Evolutionary conservation across 2,329 filamentous ascomycete species (phyloP).

Genomic region (Talaromyces piceae): DNA sequence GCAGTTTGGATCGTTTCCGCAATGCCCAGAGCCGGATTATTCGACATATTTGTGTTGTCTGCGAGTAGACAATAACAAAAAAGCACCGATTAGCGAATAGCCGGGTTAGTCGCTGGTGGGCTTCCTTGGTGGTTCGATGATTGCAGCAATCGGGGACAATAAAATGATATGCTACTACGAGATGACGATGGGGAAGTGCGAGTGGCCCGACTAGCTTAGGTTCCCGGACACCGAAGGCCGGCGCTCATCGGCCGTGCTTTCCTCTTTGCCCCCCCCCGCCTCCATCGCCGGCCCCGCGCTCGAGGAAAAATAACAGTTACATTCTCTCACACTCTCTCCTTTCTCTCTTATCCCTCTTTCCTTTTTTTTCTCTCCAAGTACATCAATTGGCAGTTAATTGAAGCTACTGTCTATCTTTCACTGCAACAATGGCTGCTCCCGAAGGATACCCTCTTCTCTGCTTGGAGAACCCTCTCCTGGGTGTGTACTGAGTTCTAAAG

Average conservation of each 20-base stretch:
- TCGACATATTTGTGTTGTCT: background rate
- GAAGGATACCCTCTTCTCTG: slow-evolving; percentile 86
- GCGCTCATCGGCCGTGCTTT: background rate
- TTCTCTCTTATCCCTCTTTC: background rate
- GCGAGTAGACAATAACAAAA: background rate
- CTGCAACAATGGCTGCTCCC: slow-evolving; percentile 55
- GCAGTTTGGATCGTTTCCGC: slow-evolving; percentile 75
- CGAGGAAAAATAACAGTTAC: slow-evolving; percentile 1
- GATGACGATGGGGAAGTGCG: too few relatives aligned
- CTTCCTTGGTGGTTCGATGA: background rate
- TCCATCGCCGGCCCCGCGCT: slow-evolving; percentile 7
- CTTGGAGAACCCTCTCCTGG: slow-evolving; percentile 95
- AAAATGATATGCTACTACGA: too few relatives aligned
- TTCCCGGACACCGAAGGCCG: slow-evolving; percentile 10
- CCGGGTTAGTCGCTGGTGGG: background rate
- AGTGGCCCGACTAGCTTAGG: background rate
- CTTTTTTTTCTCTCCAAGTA: background rate
- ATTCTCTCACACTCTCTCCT: too few relatives aligned
- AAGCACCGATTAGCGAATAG: background rate
- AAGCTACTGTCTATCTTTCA: background rate
- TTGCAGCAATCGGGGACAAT: background rate
- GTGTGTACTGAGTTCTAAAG: slow-evolving; percentile 43
- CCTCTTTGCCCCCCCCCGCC: slow-evolving; percentile 1
- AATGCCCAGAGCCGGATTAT: slow-evolving; percentile 52
- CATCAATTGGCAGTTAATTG: slow-evolving; percentile 3